Evolutionary conservation across 208 protist genomes (phyloP).

Genomic region (Balamuthia mandrillaris): DNA sequence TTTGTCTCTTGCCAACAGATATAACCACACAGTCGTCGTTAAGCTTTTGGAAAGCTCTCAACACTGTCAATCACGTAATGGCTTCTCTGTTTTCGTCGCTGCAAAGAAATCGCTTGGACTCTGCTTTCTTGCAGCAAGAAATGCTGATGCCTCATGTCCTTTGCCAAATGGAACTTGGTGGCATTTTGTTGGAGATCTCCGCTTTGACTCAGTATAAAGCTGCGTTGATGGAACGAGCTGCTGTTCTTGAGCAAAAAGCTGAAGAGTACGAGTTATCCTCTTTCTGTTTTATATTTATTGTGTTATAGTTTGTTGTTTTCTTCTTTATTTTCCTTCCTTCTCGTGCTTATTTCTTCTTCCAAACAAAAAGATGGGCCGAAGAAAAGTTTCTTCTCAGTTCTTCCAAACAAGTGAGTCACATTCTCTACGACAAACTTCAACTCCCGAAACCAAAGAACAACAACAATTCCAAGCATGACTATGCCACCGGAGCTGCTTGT

Average conservation of each 20-base stretch:
- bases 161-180: neutral
- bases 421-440: constrained; percentile 21
- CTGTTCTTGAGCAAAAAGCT: neutral
- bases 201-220: neutral
- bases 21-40: too few relatives aligned
- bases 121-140: constrained; percentile 7
- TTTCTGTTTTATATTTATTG: neutral
- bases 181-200: constrained; percentile 16
- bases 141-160: constrained; percentile 2
- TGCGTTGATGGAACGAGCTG: neutral
- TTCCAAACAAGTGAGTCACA: neutral
- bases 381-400: neutral
- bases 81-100: too few relatives aligned
- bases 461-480: neutral
- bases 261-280: neutral
- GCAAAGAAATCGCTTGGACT: too few relatives aligned
- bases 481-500: neutral
- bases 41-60: too few relatives aligned
- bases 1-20: too few relatives aligned
- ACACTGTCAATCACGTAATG: too few relatives aligned
- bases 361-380: neutral
- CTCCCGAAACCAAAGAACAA: neutral
- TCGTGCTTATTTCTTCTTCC: neutral
- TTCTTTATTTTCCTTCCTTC: neutral
- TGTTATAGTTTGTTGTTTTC: neutral